Evolutionary conservation across 345 rosid genomes (phyloP), one percentile per base, ranked within the genome.

Genomic region (Gossypium raimondii): DNA sequence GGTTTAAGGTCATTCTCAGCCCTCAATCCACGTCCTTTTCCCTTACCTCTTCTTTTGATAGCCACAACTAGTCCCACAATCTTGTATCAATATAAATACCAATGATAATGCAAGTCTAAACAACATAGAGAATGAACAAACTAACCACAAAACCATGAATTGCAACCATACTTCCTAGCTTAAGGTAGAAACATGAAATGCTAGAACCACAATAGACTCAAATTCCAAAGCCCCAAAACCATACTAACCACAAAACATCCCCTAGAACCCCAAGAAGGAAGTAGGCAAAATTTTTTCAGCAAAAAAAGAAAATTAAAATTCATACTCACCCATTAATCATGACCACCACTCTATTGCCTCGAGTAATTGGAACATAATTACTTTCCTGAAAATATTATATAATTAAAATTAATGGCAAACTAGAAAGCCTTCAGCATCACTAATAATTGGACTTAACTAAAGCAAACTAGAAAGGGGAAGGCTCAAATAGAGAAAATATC

Each of bases 321-420:
- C 47, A 38, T 13, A 78, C 93, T 78, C 89, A 94, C 98, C 98
- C 97, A 29, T 94, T 94, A 67, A 94, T 84, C 95, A 94, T 87
- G 84, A 94, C 91, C 80, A 91, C 92, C 90, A 94, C 97, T 77
- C 90, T 78, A 80, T 79, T 89, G 63, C 97, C 98, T 27, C 92
- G 87, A 17, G 95, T 87, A 67, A 94, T 94, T 41, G 97, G 95
- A 78, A 92, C 94, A 81, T 94, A 94, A 78, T 86, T 90, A 75
- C 88, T 92, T 84, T 93, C 99, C 99, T 95, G 90, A 85, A 86
- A 81, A 65, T 97, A 80, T 79, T 45, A 60, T 11, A 67, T 22
- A 47, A 67, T 48, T 67, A 24, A 47, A 67, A 64, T 12, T 9
- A 51, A 69, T 16, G 47, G 17, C 9, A 52, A 70, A 70, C 29